phyloP scores from a whole-genome alignment of 768 basidiomycete genomes.

The Trametes sanguinea region DNA sequence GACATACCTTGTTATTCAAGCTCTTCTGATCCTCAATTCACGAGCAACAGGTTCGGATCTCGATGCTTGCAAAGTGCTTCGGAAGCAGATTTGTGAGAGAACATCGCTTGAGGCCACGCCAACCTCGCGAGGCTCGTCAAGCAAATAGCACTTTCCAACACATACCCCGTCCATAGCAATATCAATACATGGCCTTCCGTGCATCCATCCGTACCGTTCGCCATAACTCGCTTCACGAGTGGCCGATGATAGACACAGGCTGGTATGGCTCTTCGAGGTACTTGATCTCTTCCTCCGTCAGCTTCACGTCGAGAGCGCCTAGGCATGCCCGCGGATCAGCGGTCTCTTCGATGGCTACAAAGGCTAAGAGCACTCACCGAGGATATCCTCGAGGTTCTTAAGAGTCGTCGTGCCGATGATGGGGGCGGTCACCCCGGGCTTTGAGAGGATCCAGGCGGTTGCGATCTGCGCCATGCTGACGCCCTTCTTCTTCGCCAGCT shows the following conservation, averaged over 20 bases:
- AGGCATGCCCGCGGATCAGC: not conserved
- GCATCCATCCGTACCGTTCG: not conserved
- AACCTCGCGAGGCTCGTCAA: constrained; percentile 42
- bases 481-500: constrained; percentile 41
- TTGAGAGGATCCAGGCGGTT: constrained; percentile 39
- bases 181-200: not conserved
- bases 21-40: constrained; percentile 38
- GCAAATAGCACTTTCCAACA: not conserved
- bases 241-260: not conserved
- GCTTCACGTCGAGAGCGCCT: constrained; percentile 7
- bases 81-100: not conserved
- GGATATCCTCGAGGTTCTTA: constrained; percentile 42
- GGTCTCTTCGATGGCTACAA: not conserved
- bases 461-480: constrained; percentile 45
- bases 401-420: constrained; percentile 44
- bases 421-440: constrained; percentile 38
- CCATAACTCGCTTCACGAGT: not conserved
- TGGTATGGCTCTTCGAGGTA: constrained; percentile 56
- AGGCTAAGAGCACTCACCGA: constrained; percentile 23
- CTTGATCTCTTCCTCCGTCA: constrained; percentile 51
- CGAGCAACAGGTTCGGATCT: constrained; percentile 20
- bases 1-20: constrained; percentile 41
- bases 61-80: not conserved
- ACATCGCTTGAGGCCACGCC: constrained; percentile 55
- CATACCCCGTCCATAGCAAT: not conserved